Percentiles rank a stretch among this genome's conserved stretches.
Evolutionary conservation across 2,329 filamentous ascomycete species (phyloP).

Genomic region (Rhexocercosporidium sp.): DNA sequence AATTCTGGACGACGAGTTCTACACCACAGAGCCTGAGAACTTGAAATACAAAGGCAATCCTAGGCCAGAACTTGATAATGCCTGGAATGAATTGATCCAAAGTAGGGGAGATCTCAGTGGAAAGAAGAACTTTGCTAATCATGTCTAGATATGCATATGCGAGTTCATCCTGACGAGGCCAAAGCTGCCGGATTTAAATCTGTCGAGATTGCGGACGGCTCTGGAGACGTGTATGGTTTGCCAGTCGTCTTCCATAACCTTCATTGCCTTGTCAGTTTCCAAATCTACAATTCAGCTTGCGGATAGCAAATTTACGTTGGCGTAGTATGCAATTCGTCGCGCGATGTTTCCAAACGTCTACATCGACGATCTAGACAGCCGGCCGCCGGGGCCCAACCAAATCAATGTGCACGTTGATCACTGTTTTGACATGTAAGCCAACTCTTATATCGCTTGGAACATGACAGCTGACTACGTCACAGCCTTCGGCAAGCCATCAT

Average conservation of each 20-base stretch:
- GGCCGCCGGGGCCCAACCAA: background rate
- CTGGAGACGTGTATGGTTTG: background rate
- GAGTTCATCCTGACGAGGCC: background rate
- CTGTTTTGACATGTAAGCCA: background rate
- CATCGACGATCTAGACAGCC: background rate
- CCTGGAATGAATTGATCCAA: background rate
- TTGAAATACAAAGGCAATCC: background rate
- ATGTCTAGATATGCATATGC: background rate
- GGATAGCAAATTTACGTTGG: background rate
- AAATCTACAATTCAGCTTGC: background rate
- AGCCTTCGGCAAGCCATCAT: background rate
- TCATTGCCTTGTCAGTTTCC: background rate
- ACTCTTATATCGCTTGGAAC: background rate
- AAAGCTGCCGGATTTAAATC: background rate
- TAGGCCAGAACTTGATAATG: background rate
- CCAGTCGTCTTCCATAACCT: background rate
- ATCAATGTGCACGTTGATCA: background rate
- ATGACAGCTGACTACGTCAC: background rate
- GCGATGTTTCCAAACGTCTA: slow-evolving; percentile 2
- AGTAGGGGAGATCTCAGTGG: background rate
- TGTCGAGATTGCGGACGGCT: background rate
- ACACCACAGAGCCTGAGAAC: background rate
- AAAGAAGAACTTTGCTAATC: background rate
- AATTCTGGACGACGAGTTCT: background rate
- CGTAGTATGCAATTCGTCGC: background rate